A percentile compares a stretch with the other conserved stretches of the same genome.
These are phyloP conservation scores for Basidioascus undulatus DNA, from an alignment of 768 basidiomycete species.

Conservation along the genomic window DNA sequence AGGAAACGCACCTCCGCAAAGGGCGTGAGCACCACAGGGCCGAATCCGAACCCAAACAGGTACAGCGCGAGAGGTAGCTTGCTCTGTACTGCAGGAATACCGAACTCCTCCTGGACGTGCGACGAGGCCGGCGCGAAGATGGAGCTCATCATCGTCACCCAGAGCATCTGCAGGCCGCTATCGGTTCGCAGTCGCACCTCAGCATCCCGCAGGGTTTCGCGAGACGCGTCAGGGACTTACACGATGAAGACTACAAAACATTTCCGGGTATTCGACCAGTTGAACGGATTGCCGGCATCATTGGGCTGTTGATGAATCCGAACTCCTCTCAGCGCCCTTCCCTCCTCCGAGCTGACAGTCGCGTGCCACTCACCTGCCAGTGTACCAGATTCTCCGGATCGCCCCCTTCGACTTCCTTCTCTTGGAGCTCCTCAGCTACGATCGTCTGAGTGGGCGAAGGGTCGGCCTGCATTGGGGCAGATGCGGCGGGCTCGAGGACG, in stretches of 20 bases:
- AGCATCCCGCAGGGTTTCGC: too few species aligned
- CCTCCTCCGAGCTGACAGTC: too few species aligned
- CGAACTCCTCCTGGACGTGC: constrained; percentile 1
- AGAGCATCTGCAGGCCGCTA: not conserved
- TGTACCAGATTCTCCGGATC: not conserved
- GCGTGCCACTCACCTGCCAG: too few species aligned
- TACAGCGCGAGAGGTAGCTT: constrained; percentile 4
- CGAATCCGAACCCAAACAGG: constrained; percentile 5
- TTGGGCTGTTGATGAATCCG: too few species aligned
- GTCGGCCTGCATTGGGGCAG: too few species aligned
- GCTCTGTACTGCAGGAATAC: not conserved
- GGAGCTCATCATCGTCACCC: not conserved
- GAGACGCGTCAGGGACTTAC: too few species aligned
- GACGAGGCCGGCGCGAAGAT: not conserved
- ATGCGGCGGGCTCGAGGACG: too few species aligned
- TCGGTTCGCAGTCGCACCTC: too few species aligned
- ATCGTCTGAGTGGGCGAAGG: too few species aligned
- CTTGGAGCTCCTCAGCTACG: too few species aligned
- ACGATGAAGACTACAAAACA: not conserved
- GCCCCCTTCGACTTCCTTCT: not conserved
- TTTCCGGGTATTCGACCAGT: not conserved
- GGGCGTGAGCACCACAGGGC: not conserved
- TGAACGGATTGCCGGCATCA: not conserved
- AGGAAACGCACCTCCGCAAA: not conserved
- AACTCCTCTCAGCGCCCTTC: too few species aligned